These are phyloP conservation scores for Fusarium brachygibbosum DNA, from an alignment of 2,329 filamentous ascomycete species.

Conservation along the genomic window DNA sequence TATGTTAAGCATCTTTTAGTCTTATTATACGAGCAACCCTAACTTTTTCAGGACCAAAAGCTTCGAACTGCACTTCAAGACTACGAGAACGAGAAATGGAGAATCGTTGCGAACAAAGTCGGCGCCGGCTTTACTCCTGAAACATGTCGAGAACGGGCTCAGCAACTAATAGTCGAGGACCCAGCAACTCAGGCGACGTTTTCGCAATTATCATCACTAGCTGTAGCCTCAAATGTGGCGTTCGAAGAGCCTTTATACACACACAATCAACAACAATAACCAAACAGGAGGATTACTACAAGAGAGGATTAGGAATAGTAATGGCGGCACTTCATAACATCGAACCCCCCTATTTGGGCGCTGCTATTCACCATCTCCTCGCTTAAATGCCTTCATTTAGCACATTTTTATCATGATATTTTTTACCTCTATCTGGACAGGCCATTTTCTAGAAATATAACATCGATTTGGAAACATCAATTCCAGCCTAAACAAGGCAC, in stretches of 20 bases:
- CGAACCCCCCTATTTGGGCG: conserved; percentile 6
- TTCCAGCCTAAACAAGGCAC: conserved; percentile 40
- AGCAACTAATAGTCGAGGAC: conserved; percentile 68
- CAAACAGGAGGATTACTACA: conserved; percentile 38
- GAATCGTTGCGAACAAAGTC: conserved; percentile 90
- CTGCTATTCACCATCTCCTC: conserved; percentile 12
- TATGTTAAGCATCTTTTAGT: conserved; percentile 61
- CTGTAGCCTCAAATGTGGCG: conserved; percentile 50
- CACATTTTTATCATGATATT: conserved; percentile 15
- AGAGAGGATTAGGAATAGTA: conserved; percentile 19
- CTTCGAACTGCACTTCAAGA: conserved; percentile 82
- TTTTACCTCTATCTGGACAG: conserved; percentile 21
- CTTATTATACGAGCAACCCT: conserved; percentile 2
- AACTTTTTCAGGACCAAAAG: conserved; percentile 74
- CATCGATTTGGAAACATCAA: conserved; percentile 35
- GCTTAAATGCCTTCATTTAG: conserved; percentile 13
- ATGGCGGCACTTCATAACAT: conserved; percentile 15
- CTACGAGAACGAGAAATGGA: conserved; percentile 94
- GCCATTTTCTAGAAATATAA: conserved; percentile 29
- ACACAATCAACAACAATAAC: conserved; percentile 70
- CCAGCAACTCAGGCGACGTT: conserved; percentile 60
- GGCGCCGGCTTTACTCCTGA: conserved; percentile 89
- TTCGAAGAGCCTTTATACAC: conserved; percentile 44
- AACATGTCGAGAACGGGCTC: conserved; percentile 85
- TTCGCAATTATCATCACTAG: conserved; percentile 66